Evolutionary conservation across 345 rosid genomes (phyloP), one percentile per base, ranked within the genome.

Genomic region (Eucalyptus curtisii): DNA sequence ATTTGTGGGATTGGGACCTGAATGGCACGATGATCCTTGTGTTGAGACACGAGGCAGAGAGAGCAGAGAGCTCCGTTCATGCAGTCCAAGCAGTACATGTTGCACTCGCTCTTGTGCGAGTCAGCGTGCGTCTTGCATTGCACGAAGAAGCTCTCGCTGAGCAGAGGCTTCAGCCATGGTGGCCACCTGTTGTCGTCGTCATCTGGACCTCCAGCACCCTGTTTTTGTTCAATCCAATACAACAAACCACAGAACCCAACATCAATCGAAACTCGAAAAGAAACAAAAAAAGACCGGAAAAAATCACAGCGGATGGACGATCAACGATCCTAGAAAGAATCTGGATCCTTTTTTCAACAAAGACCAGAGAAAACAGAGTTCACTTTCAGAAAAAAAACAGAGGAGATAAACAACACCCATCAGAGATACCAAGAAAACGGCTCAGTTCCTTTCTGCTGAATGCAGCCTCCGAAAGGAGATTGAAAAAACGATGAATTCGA

Each of bases 71-170:
- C 92, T 5, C 99, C 98, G 86, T 93, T 93, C 90, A 94, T 93
- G 61, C 99, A 98, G 92, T 98, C 99, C 92, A 98, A 92, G 91
- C 99, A 98, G 88, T 93, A 98, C 99, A 97, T 97, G 88, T 98
- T 98, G 90, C 99, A 97, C 92, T 98, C 99, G 88, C 95, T 97
- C 94, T 97, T 97, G 89, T 95, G 98, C 86, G 98, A 95, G 91
- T 97, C 98, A 19, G 90, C 95, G 92, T 98, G 99, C 24, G 86
- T 88, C 93, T 95, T 95, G 91, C 99, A 98, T 71, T 97, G 99
- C 92, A 91, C 97, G 92, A 98, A 98, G 94, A 98, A 98, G 11
- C 94, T 93, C 86, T 95, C 96, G 57, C 91, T 89, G 8, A 98
- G 93, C 88, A 98, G 92, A 52, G 97, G 97, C 89, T 90, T 94